Base-by-base conservation (phyloP, 1,284 basidiomycete genomes). In the Cryptococcus sp. region DNA sequence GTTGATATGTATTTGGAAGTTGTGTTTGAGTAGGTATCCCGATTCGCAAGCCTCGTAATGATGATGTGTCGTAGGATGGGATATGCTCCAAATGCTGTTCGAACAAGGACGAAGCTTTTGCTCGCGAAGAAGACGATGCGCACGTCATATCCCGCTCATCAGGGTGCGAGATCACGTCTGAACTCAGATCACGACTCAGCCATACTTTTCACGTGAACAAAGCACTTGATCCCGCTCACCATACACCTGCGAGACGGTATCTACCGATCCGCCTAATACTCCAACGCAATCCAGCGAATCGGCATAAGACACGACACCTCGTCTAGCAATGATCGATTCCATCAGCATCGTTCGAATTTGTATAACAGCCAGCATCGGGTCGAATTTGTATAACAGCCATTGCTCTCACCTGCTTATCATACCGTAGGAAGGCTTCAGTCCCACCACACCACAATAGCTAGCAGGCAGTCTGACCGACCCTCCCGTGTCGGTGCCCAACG, bases 231-330 rank as follows among this genome's bases (percentile, higher is more conserved):
- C 8, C 13, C 5, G 74, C 85, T 58, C 66, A 91, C 90, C 80
- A 65, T 90, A 92, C 0, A 90, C 82, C 1, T 73, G 65, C 39
- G 80, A 68, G 1, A 86, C 82, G 5, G 80, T 80, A 6, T 77
- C 68, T 0, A 89, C 82, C 6, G 82, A 80, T 47, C 77, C 79
- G 0, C 85, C 87, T 22, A 98, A 75, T 1, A 99, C 80, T 0
- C 95, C 96, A 0, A 99, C 91, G 57, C 91, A 95, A 69, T 99
- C 95, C 11, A 99, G 80, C 58, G 91, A 94, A 71, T 97, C 94
- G 0, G 93, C 94, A 67, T 91, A 99, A 0, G 93, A 88, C 0
- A 99, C 85, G 0, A 97, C 85, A 3, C 96, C 95, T 85, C 88
- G 89, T 67, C 93, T 91, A 55, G 34, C 34, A 46, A 22, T 19